Percentiles rank a stretch among this genome's conserved stretches.
phyloP scores from a whole-genome alignment of 2,329 filamentous ascomycete species.

The Grosmannia clavigera region DNA sequence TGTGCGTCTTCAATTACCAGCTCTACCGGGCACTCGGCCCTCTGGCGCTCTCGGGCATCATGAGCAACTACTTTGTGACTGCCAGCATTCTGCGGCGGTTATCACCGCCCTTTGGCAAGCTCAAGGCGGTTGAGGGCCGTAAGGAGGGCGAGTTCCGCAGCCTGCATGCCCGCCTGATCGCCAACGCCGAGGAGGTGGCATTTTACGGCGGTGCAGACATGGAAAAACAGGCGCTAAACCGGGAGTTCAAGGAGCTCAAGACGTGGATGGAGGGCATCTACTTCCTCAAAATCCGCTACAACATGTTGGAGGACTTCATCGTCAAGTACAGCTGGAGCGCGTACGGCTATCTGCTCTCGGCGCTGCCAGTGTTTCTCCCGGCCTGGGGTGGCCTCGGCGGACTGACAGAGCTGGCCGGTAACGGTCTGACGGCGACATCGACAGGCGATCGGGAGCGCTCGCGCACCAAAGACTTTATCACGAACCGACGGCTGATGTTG shows the following conservation, averaged over 20 bases:
- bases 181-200: slow-evolving; percentile 93
- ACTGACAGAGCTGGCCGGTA: slow-evolving; percentile 43
- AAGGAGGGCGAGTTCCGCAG: slow-evolving; percentile 93
- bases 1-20: slow-evolving; percentile 97
- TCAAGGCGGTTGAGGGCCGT: slow-evolving; percentile 90
- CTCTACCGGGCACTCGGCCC: slow-evolving; percentile 85
- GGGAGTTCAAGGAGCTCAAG: slow-evolving; percentile 84
- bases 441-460: slow-evolving; percentile 55
- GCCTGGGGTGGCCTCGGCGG: slow-evolving; percentile 83
- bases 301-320: slow-evolving; percentile 96
- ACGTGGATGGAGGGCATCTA: slow-evolving; percentile 98
- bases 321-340: slow-evolving; percentile 98
- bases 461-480: slow-evolving; percentile 98
- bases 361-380: slow-evolving; percentile 84
- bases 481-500: slow-evolving; percentile 96
- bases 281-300: slow-evolving; percentile 94
- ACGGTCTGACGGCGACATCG: slow-evolving; percentile 1
- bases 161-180: slow-evolving; percentile 80
- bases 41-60: slow-evolving; percentile 69
- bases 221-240: slow-evolving; percentile 84
- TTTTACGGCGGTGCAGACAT: slow-evolving; percentile 95
- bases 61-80: slow-evolving; percentile 90
- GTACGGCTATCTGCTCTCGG: slow-evolving; percentile 88
- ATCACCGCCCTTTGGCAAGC: slow-evolving; percentile 90
- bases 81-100: slow-evolving; percentile 78